These are phyloP conservation scores for Iris pallida DNA, from an alignment of 116 monocot species.

Conservation along the genomic window DNA sequence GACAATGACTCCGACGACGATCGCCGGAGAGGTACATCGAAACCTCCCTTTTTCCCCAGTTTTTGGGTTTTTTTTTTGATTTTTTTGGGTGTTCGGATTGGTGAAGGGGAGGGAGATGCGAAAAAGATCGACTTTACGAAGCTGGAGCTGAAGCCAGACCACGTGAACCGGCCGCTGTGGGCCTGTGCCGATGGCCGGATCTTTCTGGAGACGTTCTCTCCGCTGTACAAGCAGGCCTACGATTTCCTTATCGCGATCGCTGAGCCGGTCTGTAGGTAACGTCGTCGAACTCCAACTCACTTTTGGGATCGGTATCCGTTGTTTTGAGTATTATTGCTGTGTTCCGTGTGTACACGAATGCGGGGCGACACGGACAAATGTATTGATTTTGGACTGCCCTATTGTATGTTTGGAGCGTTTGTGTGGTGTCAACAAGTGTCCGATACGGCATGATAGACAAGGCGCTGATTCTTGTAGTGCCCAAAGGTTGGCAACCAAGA, in stretches of 20 bases:
- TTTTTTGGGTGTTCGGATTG: not conserved
- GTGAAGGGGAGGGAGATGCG: slow-evolving; percentile 38
- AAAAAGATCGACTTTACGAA: slow-evolving; percentile 83
- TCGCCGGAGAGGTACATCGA: slow-evolving; percentile 26
- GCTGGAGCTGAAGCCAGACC: slow-evolving; percentile 83
- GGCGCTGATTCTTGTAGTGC: too few relatives aligned
- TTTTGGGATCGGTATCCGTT: too few relatives aligned
- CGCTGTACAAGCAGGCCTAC: slow-evolving; percentile 85
- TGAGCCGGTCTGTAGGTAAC: slow-evolving; percentile 75
- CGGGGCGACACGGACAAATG: too few relatives aligned
- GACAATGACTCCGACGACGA: slow-evolving; percentile 27
- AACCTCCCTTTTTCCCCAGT: not conserved
- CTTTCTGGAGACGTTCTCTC: slow-evolving; percentile 88
- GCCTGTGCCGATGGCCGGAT: slow-evolving; percentile 89
- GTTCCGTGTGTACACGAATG: too few relatives aligned
- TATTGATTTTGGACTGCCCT: too few relatives aligned
- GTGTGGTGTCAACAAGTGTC: too few relatives aligned
- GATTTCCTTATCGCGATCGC: slow-evolving; percentile 93
- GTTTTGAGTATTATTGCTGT: too few relatives aligned
- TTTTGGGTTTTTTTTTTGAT: not conserved
- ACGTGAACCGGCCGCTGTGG: slow-evolving; percentile 72
- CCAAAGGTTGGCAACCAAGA: too few relatives aligned
- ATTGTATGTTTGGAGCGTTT: too few relatives aligned
- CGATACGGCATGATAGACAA: too few relatives aligned
- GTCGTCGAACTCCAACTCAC: not conserved